Base-by-base conservation (phyloP, 208 protist genomes). In the Wallacemonas collosoma region DNA sequence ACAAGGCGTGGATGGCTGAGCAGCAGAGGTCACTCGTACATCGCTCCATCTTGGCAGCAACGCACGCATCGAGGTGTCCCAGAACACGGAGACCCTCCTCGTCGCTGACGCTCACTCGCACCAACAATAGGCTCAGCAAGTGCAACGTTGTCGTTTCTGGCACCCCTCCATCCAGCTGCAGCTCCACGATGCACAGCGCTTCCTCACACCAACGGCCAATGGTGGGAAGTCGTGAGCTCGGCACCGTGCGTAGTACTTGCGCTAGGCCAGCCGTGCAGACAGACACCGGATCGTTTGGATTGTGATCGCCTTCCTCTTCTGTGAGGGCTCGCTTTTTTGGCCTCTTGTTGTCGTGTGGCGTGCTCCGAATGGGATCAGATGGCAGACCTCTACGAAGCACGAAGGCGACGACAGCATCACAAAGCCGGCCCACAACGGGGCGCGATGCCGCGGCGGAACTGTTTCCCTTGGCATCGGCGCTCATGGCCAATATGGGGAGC, bases 371-470 rank as follows among this genome's bases (percentile, higher is more conserved):
- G 26, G 26, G 26, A 26, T 26, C 45, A 1, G 60, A 7, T 12
- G 60, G 60, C 60, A 65, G 43, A 8, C 60, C 60, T 3, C 15
- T 6, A 3, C 60, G 38, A 7, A 65, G 43, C 3, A 48, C 43
- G 17, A 65, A 65, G 3, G 60, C 60, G 40, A 65, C 1, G 8
- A 83, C 62, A 2, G 82, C 58, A 11, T 85, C 67, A 45, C 72
- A 76, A 6, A 93, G 44, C 36, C 41, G 26, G 55, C 14, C 69
- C 75, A 58, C 57, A 35, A 51, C 62, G 54, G 7, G 66, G 60
- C 0, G 40, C 45, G 64, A 36, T 39, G 35, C 12, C 45, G 36
- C 61, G 63, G 2, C 26, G 26, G 26, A 26, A 26, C 26, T 26
- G 26, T 26, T 26, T 69, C 43, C 9, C 7, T 45, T 55, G 5